Percentiles rank a stretch among this genome's conserved stretches.
phyloP scores from a whole-genome alignment of 2,329 filamentous ascomycete species.

The Claviceps cyperi region DNA sequence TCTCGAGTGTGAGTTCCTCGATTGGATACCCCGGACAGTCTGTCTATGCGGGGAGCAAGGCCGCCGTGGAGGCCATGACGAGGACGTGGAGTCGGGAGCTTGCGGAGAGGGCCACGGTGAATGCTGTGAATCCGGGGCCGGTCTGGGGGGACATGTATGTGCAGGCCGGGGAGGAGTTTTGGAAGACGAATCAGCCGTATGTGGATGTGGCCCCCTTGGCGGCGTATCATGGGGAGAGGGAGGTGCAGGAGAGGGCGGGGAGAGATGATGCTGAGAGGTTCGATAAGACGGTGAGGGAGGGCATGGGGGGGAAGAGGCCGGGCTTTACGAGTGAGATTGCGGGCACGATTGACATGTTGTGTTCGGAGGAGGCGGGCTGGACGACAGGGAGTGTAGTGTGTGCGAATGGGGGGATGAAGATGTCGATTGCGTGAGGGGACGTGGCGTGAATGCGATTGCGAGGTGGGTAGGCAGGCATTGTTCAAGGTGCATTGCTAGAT shows the following conservation, averaged over 20 bases:
- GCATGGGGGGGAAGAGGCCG: slow-evolving; percentile 20
- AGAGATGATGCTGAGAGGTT: slow-evolving; percentile 19
- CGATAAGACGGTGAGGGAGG: slow-evolving; percentile 18
- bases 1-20: slow-evolving; percentile 39
- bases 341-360: slow-evolving; percentile 57
- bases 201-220: slow-evolving; percentile 22
- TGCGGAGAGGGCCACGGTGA: slow-evolving; percentile 37
- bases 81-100: slow-evolving; percentile 45
- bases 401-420: slow-evolving; percentile 44
- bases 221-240: slow-evolving; percentile 18
- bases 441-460: no score
- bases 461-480: no score
- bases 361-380: slow-evolving; percentile 50
- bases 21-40: slow-evolving; percentile 39
- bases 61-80: slow-evolving; percentile 44
- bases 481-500: no score
- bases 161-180: slow-evolving; percentile 18
- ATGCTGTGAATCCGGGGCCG: slow-evolving; percentile 43
- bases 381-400: slow-evolving; percentile 59
- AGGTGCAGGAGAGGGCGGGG: slow-evolving; percentile 16
- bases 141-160: slow-evolving; percentile 40
- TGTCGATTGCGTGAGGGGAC: slow-evolving; percentile 17
- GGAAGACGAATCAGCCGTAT: slow-evolving; percentile 24
- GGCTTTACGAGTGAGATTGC: slow-evolving; percentile 42
- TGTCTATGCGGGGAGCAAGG: slow-evolving; percentile 44